Evolutionary conservation across 202 grass and related monocot species (phyloP).

Genomic region (Musa balbisiana): DNA sequence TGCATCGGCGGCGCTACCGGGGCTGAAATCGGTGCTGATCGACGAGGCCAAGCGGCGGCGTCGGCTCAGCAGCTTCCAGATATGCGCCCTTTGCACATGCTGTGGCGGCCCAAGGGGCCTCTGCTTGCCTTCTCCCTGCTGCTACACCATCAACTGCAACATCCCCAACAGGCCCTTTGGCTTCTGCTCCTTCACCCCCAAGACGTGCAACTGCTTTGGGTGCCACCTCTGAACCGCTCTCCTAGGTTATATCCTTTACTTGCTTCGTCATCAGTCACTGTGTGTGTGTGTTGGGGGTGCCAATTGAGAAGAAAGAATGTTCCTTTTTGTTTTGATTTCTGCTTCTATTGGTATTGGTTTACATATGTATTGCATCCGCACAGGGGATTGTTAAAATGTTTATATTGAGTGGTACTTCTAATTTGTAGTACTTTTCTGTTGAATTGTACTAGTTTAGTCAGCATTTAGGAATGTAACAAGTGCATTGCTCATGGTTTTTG

Average conservation of each 20-base stretch:
- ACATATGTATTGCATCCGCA: background rate
- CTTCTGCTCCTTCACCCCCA: slow-evolving; percentile 21
- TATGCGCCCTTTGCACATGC: slow-evolving; percentile 11
- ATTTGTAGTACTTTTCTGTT: background rate
- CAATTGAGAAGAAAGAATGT: background rate
- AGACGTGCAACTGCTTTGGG: slow-evolving; percentile 10
- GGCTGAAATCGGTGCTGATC: slow-evolving; percentile 16
- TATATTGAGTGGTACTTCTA: background rate
- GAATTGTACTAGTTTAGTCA: background rate
- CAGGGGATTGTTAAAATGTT: background rate
- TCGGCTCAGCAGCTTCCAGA: slow-evolving; percentile 13
- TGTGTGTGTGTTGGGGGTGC: background rate
- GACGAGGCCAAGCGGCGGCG: slow-evolving; percentile 4
- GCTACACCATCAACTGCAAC: slow-evolving; percentile 23
- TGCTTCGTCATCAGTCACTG: background rate
- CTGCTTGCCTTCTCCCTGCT: slow-evolving; percentile 17
- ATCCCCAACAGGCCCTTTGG: slow-evolving; percentile 18
- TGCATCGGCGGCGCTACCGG: background rate
- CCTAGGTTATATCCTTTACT: background rate
- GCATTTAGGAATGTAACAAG: too few species aligned
- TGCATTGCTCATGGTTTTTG: too few species aligned
- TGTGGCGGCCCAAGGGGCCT: slow-evolving; percentile 11
- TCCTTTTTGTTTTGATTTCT: background rate
- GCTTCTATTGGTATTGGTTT: background rate
- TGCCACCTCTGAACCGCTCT: slow-evolving; percentile 5